Percentiles rank a stretch among this genome's conserved stretches.
These are phyloP conservation scores for Dillenia suffruticosa DNA, from an alignment of 164 flowering plant genomes.

Conservation along the genomic window DNA sequence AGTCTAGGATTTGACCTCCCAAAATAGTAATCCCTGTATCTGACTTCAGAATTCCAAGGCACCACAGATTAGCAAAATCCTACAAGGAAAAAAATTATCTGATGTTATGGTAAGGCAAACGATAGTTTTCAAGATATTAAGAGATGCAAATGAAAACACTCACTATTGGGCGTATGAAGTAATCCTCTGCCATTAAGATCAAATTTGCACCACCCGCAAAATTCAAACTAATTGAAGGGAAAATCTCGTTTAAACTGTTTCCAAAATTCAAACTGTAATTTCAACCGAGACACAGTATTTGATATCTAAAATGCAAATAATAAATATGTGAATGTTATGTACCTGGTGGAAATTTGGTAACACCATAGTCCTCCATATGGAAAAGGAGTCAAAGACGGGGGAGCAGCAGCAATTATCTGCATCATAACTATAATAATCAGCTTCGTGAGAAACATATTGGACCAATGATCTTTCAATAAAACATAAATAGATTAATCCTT, in stretches of 20 bases:
- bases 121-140: no score
- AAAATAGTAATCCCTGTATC: conserved; percentile 75
- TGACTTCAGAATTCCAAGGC: conserved; percentile 81
- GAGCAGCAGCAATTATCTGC: conserved; percentile 52
- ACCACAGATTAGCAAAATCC: conserved; percentile 74
- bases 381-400: conserved; percentile 43
- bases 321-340: conserved; percentile 5
- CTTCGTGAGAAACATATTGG: no score
- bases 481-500: no score
- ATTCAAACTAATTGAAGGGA: conserved; percentile 73
- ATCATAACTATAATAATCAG: conserved; percentile 4
- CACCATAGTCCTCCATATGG: conserved; percentile 64
- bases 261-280: not conserved
- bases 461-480: no score
- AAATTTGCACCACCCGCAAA: conserved; percentile 82
- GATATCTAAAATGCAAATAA: no score
- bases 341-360: conserved; percentile 51
- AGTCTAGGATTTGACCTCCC: conserved; percentile 60
- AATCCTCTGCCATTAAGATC: conserved; percentile 71
- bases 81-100: conserved; percentile 16
- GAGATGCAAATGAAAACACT: conserved; percentile 14
- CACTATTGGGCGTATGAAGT: conserved; percentile 60
- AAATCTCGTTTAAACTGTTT: conserved; percentile 51
- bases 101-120: no score
- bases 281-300: no score